Base-by-base conservation (phyloP, 805 yeast species). In the Barnettozyma sp. region DNA sequence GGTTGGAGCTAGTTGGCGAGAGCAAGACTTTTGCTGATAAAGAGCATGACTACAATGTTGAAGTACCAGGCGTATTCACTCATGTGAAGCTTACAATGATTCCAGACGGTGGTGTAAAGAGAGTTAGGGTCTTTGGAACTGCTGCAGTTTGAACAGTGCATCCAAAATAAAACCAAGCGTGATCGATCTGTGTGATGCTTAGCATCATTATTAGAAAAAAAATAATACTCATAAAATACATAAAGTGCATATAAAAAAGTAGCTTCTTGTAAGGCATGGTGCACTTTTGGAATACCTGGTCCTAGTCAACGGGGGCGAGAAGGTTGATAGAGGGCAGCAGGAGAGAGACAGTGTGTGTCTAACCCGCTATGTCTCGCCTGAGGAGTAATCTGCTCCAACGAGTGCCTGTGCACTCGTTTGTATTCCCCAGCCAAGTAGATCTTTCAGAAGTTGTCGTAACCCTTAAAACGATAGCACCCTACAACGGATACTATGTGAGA, bases 91-190 rank as follows among this genome's bases (percentile, higher is more conserved):
- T 90, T 47, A 76, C 83, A 8, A 81, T 90, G 58, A 82, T 87
- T 45, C 98, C 98, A 16, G 98, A 90, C 55, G 98, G 98, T 33
- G 98, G 98, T 42, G 85, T 87, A 38, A 90, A 90, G 68, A 74
- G 98, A 56, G 62, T 90, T 25, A 73, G 95, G 46, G 92, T 88
- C 19, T 73, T 75, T 50, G 97, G 97, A 10, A 39, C 50, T 4
- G 36, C 40, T 18, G 54, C 48, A n/a, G n/a, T n/a, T n/a, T n/a
- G n/a, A n/a, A n/a, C n/a, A n/a, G n/a, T n/a, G n/a, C n/a, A n/a
- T n/a, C n/a, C n/a, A n/a, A n/a, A n/a, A n/a, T n/a, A n/a, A n/a
- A n/a, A n/a, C n/a, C n/a, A n/a, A n/a, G n/a, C n/a, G n/a, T n/a
- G n/a, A n/a, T n/a, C n/a, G n/a, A n/a, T n/a, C n/a, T n/a, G n/a